Evolutionary conservation across 495 filamentous ascomycete species (phyloP).

Genomic region (Xanthoparmelia taractica): DNA sequence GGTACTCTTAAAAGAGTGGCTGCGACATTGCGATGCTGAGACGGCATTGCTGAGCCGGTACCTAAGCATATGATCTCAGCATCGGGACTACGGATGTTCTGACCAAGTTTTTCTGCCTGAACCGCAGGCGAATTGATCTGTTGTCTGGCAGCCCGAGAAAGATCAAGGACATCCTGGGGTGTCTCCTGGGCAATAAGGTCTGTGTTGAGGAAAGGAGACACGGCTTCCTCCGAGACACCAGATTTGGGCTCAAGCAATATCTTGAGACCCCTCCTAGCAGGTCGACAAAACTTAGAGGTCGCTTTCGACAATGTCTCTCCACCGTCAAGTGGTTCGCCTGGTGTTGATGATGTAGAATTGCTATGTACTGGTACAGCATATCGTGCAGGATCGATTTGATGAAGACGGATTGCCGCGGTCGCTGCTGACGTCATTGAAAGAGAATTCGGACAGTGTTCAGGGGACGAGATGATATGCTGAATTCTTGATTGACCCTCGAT

Average conservation of each 20-base stretch:
- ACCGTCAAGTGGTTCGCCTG: neutral
- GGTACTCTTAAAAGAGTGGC: conserved; percentile 78
- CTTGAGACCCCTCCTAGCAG: conserved; percentile 43
- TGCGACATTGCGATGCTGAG: conserved; percentile 92
- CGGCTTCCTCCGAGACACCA: conserved; percentile 40
- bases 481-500: conserved; percentile 51
- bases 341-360: conserved; percentile 39
- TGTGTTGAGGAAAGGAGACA: conserved; percentile 49
- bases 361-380: conserved; percentile 59
- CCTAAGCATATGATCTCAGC: conserved; percentile 80
- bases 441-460: conserved; percentile 63
- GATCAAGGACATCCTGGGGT: conserved; percentile 38
- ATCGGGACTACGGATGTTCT: conserved; percentile 58
- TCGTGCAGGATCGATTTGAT: conserved; percentile 57
- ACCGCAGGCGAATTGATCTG: conserved; percentile 35
- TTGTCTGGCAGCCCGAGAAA: conserved; percentile 43
- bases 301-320: neutral
- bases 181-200: conserved; percentile 31
- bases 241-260: conserved; percentile 62
- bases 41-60: conserved; percentile 81
- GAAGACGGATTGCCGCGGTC: conserved; percentile 53
- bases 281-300: neutral
- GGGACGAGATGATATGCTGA: conserved; percentile 68
- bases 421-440: conserved; percentile 59
- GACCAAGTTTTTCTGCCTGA: conserved; percentile 30